phyloP scores from a whole-genome alignment of 345 rosid species.

The Syzygium aqueum region DNA sequence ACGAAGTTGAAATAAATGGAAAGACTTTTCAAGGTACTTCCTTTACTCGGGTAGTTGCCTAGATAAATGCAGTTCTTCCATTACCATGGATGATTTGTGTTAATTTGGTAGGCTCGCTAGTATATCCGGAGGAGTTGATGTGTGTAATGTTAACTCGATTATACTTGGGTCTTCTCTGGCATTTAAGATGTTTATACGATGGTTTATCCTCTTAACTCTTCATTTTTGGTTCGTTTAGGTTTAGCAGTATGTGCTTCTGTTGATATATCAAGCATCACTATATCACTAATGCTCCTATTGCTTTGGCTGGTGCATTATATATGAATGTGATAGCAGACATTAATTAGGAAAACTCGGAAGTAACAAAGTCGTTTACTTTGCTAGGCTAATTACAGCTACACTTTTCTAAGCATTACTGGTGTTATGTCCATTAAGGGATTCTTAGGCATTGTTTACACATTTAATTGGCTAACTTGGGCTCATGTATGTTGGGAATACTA shows the following conservation, averaged over 20 bases:
- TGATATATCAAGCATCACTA: not conserved
- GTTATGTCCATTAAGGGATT: not conserved
- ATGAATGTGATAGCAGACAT: not conserved
- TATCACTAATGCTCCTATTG: not conserved
- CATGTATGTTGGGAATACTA: not conserved
- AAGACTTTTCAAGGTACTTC: slow-evolving; percentile 78
- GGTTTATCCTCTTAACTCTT: not conserved
- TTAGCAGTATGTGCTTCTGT: not conserved
- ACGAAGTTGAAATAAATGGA: slow-evolving; percentile 96
- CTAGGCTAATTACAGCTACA: not conserved
- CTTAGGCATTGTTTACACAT: not conserved
- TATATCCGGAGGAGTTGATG: not conserved
- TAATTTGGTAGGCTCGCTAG: not conserved
- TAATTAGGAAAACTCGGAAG: not conserved
- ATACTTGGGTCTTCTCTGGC: not conserved
- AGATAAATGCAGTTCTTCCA: not conserved
- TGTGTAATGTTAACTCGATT: not conserved
- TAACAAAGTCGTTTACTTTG: not conserved
- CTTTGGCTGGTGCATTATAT: not conserved
- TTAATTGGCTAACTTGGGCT: not conserved
- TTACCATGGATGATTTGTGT: not conserved
- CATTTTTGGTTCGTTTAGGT: not conserved
- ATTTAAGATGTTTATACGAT: not conserved
- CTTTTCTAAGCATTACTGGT: not conserved
- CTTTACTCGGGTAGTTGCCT: not conserved